Evolutionary conservation across 768 basidiomycete genomes (phyloP).

Genomic region (Lentinula aciculospora): DNA sequence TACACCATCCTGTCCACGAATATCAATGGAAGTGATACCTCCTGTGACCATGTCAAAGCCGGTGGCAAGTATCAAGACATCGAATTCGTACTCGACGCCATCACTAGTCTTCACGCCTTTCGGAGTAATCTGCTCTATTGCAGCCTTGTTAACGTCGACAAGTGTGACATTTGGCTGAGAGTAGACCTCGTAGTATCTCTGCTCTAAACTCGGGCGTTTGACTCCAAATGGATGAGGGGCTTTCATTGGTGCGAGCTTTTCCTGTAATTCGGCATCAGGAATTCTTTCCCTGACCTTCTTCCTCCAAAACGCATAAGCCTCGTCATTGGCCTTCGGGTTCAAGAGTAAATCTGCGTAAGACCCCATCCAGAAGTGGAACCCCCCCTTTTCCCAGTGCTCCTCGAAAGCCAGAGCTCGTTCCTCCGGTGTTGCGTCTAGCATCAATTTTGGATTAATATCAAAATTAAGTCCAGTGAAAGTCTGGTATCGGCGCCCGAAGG

Average conservation of each 20-base stretch:
- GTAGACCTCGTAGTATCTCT: slow-evolving; percentile 6
- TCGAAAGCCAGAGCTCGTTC: slow-evolving; percentile 10
- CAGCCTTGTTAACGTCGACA: background rate
- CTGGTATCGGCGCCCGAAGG: background rate
- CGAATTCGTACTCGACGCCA: slow-evolving; percentile 3
- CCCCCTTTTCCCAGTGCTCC: slow-evolving; percentile 11
- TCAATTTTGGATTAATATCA: background rate
- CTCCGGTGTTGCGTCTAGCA: slow-evolving; percentile 7
- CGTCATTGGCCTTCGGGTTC: background rate
- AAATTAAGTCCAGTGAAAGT: slow-evolving; percentile 2
- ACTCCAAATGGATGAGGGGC: slow-evolving; percentile 6
- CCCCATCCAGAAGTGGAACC: slow-evolving; percentile 6
- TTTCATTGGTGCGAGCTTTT: slow-evolving; percentile 4
- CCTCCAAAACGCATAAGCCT: slow-evolving; percentile 7
- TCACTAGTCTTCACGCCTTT: slow-evolving; percentile 1
- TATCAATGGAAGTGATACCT: slow-evolving; percentile 6
- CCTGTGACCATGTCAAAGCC: slow-evolving; percentile 6
- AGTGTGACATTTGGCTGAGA: slow-evolving; percentile 3
- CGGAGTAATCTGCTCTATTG: slow-evolving; percentile 1
- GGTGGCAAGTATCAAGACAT: slow-evolving; percentile 6
- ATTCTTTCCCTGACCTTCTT: slow-evolving; percentile 2
- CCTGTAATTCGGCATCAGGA: background rate
- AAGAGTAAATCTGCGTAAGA: slow-evolving; percentile 3
- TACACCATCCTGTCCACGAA: background rate
- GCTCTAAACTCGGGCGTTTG: slow-evolving; percentile 2